Conservation (phyloP, 768 basidiomycete genomes). For the Chalciporus sphaerocephalus region DNA sequence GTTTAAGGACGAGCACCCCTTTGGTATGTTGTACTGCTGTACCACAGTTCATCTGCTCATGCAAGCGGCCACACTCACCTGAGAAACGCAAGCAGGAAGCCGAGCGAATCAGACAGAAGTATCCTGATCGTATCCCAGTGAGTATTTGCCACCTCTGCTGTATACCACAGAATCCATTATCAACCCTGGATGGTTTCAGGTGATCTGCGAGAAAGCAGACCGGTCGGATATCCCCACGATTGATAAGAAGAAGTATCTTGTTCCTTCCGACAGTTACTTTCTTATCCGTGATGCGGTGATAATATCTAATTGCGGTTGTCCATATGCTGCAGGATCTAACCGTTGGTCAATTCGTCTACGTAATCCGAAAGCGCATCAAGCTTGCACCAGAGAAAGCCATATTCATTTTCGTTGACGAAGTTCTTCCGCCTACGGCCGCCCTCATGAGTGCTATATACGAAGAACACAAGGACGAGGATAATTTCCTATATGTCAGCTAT, state of each 20-base stretch:
- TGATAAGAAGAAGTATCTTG: slow-evolving; percentile 99
- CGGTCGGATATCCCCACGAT: slow-evolving; percentile 97
- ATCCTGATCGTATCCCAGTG: slow-evolving; percentile 96
- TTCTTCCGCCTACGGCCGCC: slow-evolving; percentile 95
- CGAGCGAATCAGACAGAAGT: slow-evolving; percentile 97
- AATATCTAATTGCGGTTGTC: slow-evolving; percentile 22
- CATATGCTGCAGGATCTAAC: slow-evolving; percentile 70
- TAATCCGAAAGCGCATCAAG: slow-evolving; percentile 99
- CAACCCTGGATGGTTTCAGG: slow-evolving; percentile 44
- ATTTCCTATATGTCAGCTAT: slow-evolving; percentile 97
- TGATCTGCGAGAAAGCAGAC: slow-evolving; percentile 99
- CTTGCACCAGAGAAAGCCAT: slow-evolving; percentile 99
- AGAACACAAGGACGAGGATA: slow-evolving; percentile 99
- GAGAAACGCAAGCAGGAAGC: slow-evolving; percentile 99
- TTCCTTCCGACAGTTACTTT: slow-evolving; percentile 74
- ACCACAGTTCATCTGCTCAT: slow-evolving; percentile 33
- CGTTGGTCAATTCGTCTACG: slow-evolving; percentile 98
- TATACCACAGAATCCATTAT: slow-evolving; percentile 8
- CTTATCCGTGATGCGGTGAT: slow-evolving; percentile 15
- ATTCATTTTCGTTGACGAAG: slow-evolving; percentile 99
- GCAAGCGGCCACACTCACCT: slow-evolving; percentile 31
- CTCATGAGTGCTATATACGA: slow-evolving; percentile 99
- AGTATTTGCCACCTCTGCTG: slow-evolving; percentile 26
- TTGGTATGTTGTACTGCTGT: slow-evolving; percentile 53
- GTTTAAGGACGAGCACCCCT: slow-evolving; percentile 99